Conservation (phyloP, 768 basidiomycete genomes). For the Pleurotus citrinopileatus region DNA sequence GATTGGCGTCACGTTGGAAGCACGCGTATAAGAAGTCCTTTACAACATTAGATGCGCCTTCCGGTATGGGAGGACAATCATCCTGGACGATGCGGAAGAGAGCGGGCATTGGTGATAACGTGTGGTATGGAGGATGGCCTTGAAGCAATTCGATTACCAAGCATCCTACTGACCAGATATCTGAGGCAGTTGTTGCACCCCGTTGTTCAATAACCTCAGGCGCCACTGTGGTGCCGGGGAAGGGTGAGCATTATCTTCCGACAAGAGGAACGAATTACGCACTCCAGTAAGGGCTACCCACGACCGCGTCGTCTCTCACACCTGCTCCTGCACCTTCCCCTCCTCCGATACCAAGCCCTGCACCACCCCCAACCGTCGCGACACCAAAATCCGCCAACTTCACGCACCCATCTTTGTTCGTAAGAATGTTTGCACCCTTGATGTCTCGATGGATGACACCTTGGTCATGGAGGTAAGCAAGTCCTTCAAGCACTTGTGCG, state of each 20-base stretch:
- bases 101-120: slow-evolving; percentile 96
- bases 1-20: slow-evolving; percentile 96
- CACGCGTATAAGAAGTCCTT: slow-evolving; percentile 97
- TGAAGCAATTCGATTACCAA: slow-evolving; percentile 95
- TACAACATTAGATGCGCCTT: slow-evolving; percentile 91
- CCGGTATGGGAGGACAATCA: slow-evolving; percentile 94
- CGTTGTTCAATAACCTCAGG: slow-evolving; percentile 99
- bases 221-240: slow-evolving; percentile 62
- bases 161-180: slow-evolving; percentile 93
- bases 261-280: slow-evolving; percentile 27
- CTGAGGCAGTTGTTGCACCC: slow-evolving; percentile 94
- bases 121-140: slow-evolving; percentile 93
- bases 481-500: slow-evolving; percentile 91
- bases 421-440: slow-evolving; percentile 98
- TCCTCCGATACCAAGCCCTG: slow-evolving; percentile 20
- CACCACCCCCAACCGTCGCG: slow-evolving; percentile 39
- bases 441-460: slow-evolving; percentile 99
- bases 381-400: slow-evolving; percentile 99
- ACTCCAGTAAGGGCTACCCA: slow-evolving; percentile 99
- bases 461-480: slow-evolving; percentile 97
- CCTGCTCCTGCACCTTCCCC: slow-evolving; percentile 64
- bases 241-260: not conserved
- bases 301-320: slow-evolving; percentile 85
- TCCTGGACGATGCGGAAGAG: slow-evolving; percentile 98
- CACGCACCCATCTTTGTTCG: slow-evolving; percentile 97